A percentile compares a stretch with the other conserved stretches of the same genome.
These are phyloP conservation scores for Candida dendrica DNA, from an alignment of 805 yeast genomes.

Conservation along the genomic window DNA sequence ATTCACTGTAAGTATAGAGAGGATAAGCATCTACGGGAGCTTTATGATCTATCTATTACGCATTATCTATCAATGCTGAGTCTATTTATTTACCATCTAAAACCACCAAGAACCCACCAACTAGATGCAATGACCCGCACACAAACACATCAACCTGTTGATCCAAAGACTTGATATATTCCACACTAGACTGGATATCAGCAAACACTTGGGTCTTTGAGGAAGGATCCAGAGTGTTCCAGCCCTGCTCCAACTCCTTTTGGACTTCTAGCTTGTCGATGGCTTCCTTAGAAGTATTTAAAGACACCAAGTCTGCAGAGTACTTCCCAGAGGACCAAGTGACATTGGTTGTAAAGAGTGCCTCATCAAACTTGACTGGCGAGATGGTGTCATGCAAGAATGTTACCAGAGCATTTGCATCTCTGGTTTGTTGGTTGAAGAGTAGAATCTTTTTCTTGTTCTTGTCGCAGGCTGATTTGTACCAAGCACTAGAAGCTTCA, in stretches of 20 bases:
- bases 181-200: constrained; percentile 70
- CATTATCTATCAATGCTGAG: background rate
- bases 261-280: constrained; percentile 82
- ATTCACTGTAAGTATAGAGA: too few relatives aligned
- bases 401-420: constrained; percentile 58
- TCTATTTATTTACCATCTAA: constrained; percentile 39
- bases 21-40: too few relatives aligned
- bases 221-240: constrained; percentile 48
- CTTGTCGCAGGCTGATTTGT: constrained; percentile 30
- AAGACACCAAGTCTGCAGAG: constrained; percentile 74
- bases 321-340: constrained; percentile 84
- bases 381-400: constrained; percentile 40
- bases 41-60: background rate
- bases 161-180: constrained; percentile 32
- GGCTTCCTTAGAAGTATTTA: constrained; percentile 72
- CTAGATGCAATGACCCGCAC: constrained; percentile 88
- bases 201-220: constrained; percentile 48
- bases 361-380: constrained; percentile 57
- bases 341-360: constrained; percentile 81
- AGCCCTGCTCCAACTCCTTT: constrained; percentile 59
- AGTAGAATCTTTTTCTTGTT: constrained; percentile 43
- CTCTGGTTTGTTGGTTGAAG: constrained; percentile 94
- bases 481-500: constrained; percentile 80
- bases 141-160: constrained; percentile 67
- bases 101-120: constrained; percentile 89